phyloP scores from a whole-genome alignment of 1,284 basidiomycete species.

The Ganoderma sinense region DNA sequence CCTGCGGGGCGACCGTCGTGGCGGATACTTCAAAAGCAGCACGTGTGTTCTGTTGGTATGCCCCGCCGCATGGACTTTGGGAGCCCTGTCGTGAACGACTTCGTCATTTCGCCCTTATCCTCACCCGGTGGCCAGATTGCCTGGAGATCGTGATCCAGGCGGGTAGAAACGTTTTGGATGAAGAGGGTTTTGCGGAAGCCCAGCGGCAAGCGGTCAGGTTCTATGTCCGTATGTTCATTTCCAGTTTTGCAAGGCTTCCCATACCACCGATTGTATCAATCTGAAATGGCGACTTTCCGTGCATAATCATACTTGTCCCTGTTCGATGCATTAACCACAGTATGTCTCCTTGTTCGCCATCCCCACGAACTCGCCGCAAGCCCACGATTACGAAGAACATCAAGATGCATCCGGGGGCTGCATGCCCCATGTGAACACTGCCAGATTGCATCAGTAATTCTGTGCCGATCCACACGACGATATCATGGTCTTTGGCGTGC shows the following conservation, averaged over 20 bases:
- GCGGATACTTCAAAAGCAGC: constrained; percentile 1
- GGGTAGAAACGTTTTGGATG: not conserved
- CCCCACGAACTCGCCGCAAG: no score
- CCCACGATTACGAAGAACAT: no score
- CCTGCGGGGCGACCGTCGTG: constrained; percentile 21
- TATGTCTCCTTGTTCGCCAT: no score
- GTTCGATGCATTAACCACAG: not conserved
- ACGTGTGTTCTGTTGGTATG: not conserved
- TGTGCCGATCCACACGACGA: no score
- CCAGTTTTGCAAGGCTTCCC: not conserved
- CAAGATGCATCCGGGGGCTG: no score
- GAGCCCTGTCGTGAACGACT: not conserved
- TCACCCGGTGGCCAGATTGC: not conserved
- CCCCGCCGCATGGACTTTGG: not conserved
- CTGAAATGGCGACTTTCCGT: not conserved
- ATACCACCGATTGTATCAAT: not conserved
- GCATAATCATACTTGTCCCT: not conserved
- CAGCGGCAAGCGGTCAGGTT: not conserved
- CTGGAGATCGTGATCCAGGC: not conserved
- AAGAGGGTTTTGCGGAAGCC: not conserved
- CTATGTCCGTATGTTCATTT: not conserved
- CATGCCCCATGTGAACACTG: no score
- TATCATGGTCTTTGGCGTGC: no score
- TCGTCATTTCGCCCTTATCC: not conserved
- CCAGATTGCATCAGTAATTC: no score